Base-by-base conservation (phyloP, 768 basidiomycete species). In the Suillus bovinus region DNA sequence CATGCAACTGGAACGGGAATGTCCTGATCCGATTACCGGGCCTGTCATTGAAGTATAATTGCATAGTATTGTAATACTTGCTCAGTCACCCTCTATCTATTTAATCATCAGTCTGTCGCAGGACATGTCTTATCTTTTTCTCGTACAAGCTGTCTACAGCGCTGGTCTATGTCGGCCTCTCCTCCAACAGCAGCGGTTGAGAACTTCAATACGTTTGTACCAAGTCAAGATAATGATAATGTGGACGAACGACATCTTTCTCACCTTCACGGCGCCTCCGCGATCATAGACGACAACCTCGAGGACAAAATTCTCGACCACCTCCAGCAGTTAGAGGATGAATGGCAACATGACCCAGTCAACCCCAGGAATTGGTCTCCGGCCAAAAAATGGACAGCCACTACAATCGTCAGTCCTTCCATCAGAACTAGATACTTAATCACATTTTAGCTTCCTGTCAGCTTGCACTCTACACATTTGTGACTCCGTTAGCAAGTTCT, bases 301-400 rank as follows among this genome's bases (percentile, higher is more conserved):
- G 27, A 49, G 8, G 27, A 27, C 0, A 27, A 27, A 49, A 29
- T 29, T 29, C 16, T 16, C 16, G 47, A 49, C 4, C 3, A 17
- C 16, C 27, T 49, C 17, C 16, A 49, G 29, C 47, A 49, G 27
- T 29, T 9, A 17, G 27, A 49, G 3, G 47, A 49, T 17, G 47
- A 49, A 49, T 27, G 89, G 89, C 2, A 88, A 86, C 71, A 84
- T 89, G 60, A 76, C 84, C 1, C 77, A 89, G 16, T 16, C 47
- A 49, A 49, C 8, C 47, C 47, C 49, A 50, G 27, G 27, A 50
- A 50, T 50, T 50, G 49, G 49, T 10, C 49, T 50, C 9, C 4
- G 5, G 27, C 27, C 4, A 50, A 9, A 5, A 50, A 50, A 29
- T 50, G 49, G 49, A 50, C 27, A 27, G 24, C 9, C 49, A 50